Evolutionary conservation across 495 filamentous ascomycete species (phyloP), one percentile per base, ranked within the genome.

Genomic region (Hypomontagnella monticulosa): DNA sequence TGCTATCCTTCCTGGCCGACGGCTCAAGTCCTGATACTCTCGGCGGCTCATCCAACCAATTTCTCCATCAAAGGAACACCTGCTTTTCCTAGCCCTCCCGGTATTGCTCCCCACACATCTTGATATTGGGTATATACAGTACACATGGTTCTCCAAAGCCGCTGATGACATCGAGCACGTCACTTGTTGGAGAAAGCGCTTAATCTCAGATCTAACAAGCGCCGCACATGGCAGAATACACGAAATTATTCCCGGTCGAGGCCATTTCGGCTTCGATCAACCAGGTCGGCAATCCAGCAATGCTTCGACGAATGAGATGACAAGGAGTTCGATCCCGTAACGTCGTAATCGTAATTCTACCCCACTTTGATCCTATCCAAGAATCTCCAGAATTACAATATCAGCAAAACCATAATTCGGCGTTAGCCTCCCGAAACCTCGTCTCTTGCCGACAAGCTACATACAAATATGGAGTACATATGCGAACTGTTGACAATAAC

Each of bases 391-490:
- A 61, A 32, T 20, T 14, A n/a, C 2, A 37, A 55, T 63, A 54
- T 59, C 54, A 41, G n/a, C 23, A 44, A 57, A 50, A 27, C 47
- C 23, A 19, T 49, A 53, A 68, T 68, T 63, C 53, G 59, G 65
- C 44, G 23, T 59, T 54, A 34, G 34, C 20, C 19, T 44, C 58
- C 58, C 58, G 53, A 63, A 62, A 44, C 15, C 27, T 63, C 47
- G 27, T n/a, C 37, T 55, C 42, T 33, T 41, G 42, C 49, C 64
- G 49, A 62, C 53, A 18, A 61, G 11, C 15, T 58, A 57, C 59
- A 50, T 63, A 12, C 33, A 12, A 3, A 3, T 11, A 12, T 11
- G 36, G n/a, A 38, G 30, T 44, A 52, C 60, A 57, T 69, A 63
- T 60, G 60, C 60, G 23, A 19, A 18, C 33, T 63, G 44, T 19